phyloP scores from a whole-genome alignment of 2,329 filamentous ascomycete genomes.

The Alternaria angustiovoidea region DNA sequence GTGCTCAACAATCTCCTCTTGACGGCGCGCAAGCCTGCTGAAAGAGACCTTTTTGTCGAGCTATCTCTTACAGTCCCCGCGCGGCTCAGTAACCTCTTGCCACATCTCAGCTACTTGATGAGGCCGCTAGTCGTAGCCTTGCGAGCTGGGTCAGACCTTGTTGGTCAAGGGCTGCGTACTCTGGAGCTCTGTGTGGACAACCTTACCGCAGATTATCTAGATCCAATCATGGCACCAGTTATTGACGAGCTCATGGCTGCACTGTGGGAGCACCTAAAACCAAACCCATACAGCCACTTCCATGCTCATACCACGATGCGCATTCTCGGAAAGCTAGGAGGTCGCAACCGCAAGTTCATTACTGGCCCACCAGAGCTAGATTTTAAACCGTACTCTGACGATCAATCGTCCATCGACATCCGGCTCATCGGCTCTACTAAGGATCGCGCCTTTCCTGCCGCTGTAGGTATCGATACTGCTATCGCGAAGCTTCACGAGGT shows the following conservation, averaged over 20 bases:
- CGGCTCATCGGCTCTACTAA: slow-evolving; percentile 88
- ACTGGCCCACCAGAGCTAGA: slow-evolving; percentile 85
- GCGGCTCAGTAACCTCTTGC: slow-evolving; percentile 89
- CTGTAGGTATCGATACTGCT: slow-evolving; percentile 86
- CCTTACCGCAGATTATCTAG: slow-evolving; percentile 94
- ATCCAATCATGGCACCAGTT: slow-evolving; percentile 98
- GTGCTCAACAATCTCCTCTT: slow-evolving; percentile 94
- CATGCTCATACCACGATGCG: slow-evolving; percentile 98
- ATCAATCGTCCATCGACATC: slow-evolving; percentile 85
- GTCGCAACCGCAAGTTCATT: slow-evolving; percentile 94
- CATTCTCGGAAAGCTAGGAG: slow-evolving; percentile 94
- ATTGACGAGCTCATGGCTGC: slow-evolving; percentile 99
- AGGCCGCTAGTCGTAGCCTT: slow-evolving; percentile 94
- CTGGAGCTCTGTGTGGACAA: slow-evolving; percentile 98
- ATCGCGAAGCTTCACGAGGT: slow-evolving; percentile 86
- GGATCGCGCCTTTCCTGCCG: slow-evolving; percentile 85
- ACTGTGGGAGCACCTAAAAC: slow-evolving; percentile 92
- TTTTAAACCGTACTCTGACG: slow-evolving; percentile 87
- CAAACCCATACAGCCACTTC: slow-evolving; percentile 94
- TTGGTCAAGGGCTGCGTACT: slow-evolving; percentile 91
- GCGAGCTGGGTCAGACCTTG: slow-evolving; percentile 88
- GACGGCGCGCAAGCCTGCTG: slow-evolving; percentile 86
- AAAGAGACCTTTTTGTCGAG: slow-evolving; percentile 96
- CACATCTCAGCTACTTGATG: slow-evolving; percentile 97
- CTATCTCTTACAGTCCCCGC: slow-evolving; percentile 95